A percentile compares a stretch with the other conserved stretches of the same genome.
Evolutionary conservation across 2,329 filamentous ascomycete species (phyloP).

Genomic region (Fusarium ambrosium): DNA sequence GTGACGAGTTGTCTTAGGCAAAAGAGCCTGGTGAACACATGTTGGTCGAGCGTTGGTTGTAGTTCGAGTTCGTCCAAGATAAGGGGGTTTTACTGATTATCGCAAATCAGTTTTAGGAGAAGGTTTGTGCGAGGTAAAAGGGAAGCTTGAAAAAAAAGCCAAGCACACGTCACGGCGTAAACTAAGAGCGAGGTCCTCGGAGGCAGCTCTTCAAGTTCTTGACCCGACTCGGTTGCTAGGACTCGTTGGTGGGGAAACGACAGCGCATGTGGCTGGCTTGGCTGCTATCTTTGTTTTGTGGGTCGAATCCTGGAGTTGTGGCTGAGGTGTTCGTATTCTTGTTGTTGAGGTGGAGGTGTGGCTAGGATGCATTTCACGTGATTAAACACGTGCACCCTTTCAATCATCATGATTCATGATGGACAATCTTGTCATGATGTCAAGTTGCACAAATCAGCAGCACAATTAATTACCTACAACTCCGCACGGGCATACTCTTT

Average conservation of each 20-base stretch:
- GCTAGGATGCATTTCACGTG: neutral
- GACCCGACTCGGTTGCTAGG: slow-evolving; percentile 25
- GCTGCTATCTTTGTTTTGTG: slow-evolving; percentile 3
- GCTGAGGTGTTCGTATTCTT: neutral
- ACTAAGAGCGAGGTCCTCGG: slow-evolving; percentile 19
- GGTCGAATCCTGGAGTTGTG: neutral
- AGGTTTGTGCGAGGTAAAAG: slow-evolving; percentile 21
- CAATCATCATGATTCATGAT: neutral
- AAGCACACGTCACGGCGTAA: slow-evolving; percentile 19
- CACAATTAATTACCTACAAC: neutral
- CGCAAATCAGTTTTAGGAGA: neutral
- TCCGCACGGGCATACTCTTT: neutral
- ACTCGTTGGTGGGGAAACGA: slow-evolving; percentile 40
- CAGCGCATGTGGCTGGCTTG: slow-evolving; percentile 10
- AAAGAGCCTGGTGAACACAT: slow-evolving; percentile 24
- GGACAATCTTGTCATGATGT: neutral
- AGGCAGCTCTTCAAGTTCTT: slow-evolving; percentile 16
- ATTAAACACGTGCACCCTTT: neutral
- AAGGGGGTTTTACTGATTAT: neutral
- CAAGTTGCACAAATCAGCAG: neutral
- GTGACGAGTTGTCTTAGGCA: slow-evolving; percentile 40
- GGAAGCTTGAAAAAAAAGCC: slow-evolving; percentile 16
- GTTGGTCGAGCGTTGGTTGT: slow-evolving; percentile 4
- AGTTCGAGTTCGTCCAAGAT: slow-evolving; percentile 13
- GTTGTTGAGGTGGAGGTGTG: neutral